Base-by-base conservation (phyloP, 1,284 basidiomycete species). In the Cutaneotrichosporon dermatis region DNA sequence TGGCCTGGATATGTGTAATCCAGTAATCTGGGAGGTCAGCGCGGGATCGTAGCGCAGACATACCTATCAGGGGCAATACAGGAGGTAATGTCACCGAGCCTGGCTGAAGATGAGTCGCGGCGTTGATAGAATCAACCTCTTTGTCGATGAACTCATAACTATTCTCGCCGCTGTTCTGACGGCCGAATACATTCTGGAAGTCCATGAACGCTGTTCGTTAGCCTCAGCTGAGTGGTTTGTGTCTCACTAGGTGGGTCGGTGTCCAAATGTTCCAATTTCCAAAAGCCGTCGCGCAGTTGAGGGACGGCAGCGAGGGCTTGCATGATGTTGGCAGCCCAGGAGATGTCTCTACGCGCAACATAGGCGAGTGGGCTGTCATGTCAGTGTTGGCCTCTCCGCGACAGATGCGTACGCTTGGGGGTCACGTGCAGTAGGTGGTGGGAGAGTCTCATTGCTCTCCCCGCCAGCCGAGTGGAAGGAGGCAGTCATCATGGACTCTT, bases 401-500 rank as follows among this genome's bases (percentile, higher is more conserved):
- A 25, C 25, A 25, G 25, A 25, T 3, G 67, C 74, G 66, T 57
- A 76, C 72, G 71, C 69, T 62, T 69, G 69, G 2, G 61, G 58
- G 33, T 59, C 42, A 4, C 70, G 41, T 12, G 55, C 52, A 1
- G 40, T 45, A 1, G 64, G 62, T 4, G 54, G 51, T 10, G 71
- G 69, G 11, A 61, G 61, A 5, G 66, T 57, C 9, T 53, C 50
- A 4, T 34, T 37, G 1, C 40, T 10, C 4, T 40, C 45, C 61
- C 66, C 37, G 60, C 66, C 37, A 59, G 68, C 35, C 59, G 69
- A 72, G 57, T 75, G 74, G 51, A 75, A 73, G 34, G 67, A 70
- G 0, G 75, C 75, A 0, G 73, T 75, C 75, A 76, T 76, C 53
- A 76, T 68, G 0, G 71, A 73, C 56, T 75, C 74, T 53, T 71